Conservation (phyloP, 495 filamentous ascomycete species). For the Aspergillus hancockii region DNA sequence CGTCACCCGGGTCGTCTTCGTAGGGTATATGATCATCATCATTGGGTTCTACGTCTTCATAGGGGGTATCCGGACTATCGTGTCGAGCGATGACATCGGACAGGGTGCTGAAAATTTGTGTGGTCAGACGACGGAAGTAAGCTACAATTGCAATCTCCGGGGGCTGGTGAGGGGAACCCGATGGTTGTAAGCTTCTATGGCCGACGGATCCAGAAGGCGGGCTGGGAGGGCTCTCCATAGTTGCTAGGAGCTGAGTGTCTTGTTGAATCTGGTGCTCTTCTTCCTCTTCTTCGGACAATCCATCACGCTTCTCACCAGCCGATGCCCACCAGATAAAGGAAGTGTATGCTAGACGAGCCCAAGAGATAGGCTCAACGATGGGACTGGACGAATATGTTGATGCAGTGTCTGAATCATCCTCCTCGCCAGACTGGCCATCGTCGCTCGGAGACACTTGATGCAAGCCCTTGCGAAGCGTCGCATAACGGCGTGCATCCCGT, state of each 20-base stretch:
- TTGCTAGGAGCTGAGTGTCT: slow-evolving; percentile 44
- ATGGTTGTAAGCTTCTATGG: slow-evolving; percentile 46
- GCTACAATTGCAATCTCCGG: slow-evolving; percentile 78
- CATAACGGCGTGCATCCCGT: slow-evolving; percentile 80
- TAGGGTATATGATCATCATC: slow-evolving; percentile 5
- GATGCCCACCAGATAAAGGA: slow-evolving; percentile 99
- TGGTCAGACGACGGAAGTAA: slow-evolving; percentile 88
- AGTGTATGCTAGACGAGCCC: slow-evolving; percentile 85
- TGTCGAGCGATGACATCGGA: slow-evolving; percentile 54
- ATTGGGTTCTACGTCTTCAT: slow-evolving; percentile 32
- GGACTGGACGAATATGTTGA: slow-evolving; percentile 49
- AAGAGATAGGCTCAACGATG: slow-evolving; percentile 78
- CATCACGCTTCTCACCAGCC: slow-evolving; percentile 78
- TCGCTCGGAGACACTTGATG: slow-evolving; percentile 47
- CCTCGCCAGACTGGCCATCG: slow-evolving; percentile 21
- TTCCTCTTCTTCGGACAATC: slow-evolving; percentile 43
- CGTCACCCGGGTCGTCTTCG: slow-evolving; percentile 21
- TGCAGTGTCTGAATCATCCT: slow-evolving; percentile 43
- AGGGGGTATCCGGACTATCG: slow-evolving; percentile 60
- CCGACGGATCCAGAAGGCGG: slow-evolving; percentile 32
- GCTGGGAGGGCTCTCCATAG: slow-evolving; percentile 40
- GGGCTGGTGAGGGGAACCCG: slow-evolving; percentile 34
- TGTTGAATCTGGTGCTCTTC: slow-evolving; percentile 45
- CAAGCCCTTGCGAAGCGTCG: slow-evolving; percentile 67
- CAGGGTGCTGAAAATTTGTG: slow-evolving; percentile 66